These are phyloP conservation scores for Ustulina deusta DNA, from an alignment of 2,329 filamentous ascomycete species.

Conservation along the genomic window DNA sequence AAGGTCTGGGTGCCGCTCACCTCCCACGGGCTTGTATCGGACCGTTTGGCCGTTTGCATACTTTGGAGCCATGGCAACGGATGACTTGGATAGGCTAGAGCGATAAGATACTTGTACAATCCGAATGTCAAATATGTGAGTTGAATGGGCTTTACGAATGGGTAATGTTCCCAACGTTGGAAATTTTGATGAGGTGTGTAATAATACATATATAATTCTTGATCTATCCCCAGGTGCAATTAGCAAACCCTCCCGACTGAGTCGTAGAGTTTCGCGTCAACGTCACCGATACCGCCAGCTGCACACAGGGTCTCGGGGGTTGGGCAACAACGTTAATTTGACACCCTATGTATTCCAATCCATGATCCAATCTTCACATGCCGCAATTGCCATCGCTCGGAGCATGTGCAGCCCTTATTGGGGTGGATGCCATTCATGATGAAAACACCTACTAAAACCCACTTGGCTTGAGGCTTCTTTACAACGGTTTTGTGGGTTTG, in stretches of 20 bases:
- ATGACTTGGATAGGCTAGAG: neutral
- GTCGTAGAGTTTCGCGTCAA: conserved; percentile 23
- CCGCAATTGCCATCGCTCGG: neutral
- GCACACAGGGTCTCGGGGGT: neutral
- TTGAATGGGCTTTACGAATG: neutral
- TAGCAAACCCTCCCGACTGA: conserved; percentile 5
- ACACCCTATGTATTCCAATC: conserved; percentile 4
- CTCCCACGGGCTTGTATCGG: conserved; percentile 48
- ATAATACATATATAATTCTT: conserved; percentile 4
- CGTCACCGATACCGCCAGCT: conserved; percentile 29
- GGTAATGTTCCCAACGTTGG: neutral
- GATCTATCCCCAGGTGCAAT: neutral
- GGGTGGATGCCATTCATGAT: conserved; percentile 14
- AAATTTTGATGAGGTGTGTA: neutral
- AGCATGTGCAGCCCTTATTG: neutral
- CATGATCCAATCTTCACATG: conserved; percentile 33
- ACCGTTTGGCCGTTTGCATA: conserved; percentile 44
- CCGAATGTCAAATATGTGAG: neutral
- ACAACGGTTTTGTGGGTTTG: conserved; percentile 18
- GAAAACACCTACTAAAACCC: conserved; percentile 11
- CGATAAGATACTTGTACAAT: neutral
- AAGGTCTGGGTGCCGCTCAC: conserved; percentile 19
- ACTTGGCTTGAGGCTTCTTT: conserved; percentile 1
- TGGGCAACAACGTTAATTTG: conserved; percentile 7
- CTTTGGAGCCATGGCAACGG: conserved; percentile 43